These are phyloP conservation scores for Prunus dulcis DNA, from an alignment of 306 rosid species.

Conservation along the genomic window DNA sequence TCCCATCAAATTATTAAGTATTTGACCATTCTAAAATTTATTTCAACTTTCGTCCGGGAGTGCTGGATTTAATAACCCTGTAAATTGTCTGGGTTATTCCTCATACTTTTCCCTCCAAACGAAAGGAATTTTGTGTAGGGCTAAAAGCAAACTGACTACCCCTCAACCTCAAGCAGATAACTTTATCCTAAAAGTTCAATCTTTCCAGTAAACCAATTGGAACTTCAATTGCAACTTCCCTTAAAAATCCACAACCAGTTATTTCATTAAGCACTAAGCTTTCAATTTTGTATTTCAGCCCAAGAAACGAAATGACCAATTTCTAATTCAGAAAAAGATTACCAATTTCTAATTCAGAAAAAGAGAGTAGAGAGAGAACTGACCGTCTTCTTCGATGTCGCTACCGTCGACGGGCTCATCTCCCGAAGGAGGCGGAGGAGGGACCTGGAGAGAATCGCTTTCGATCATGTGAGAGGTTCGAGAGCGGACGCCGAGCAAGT, in stretches of 20 bases:
- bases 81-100: background rate
- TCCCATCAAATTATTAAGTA: background rate
- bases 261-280: background rate
- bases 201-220: background rate
- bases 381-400: conserved; percentile 92
- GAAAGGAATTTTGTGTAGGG: too few relatives aligned
- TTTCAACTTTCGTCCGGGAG: background rate
- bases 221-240: background rate
- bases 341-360: too few relatives aligned
- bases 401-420: conserved; percentile 49
- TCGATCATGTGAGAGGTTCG: conserved; percentile 53
- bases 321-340: background rate
- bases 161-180: background rate
- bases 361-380: conserved; percentile 2
- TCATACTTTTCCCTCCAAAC: too few relatives aligned
- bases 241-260: background rate
- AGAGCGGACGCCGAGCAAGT: conserved; percentile 51
- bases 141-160: background rate
- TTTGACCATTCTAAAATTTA: background rate
- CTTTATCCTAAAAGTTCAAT: background rate
- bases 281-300: background rate
- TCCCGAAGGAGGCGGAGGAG: conserved; percentile 13
- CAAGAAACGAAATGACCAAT: too few relatives aligned
- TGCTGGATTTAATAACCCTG: background rate
- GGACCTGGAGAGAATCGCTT: conserved; percentile 46